Evolutionary conservation across 495 filamentous ascomycete species (phyloP).

Genomic region (Neurospora sp.): DNA sequence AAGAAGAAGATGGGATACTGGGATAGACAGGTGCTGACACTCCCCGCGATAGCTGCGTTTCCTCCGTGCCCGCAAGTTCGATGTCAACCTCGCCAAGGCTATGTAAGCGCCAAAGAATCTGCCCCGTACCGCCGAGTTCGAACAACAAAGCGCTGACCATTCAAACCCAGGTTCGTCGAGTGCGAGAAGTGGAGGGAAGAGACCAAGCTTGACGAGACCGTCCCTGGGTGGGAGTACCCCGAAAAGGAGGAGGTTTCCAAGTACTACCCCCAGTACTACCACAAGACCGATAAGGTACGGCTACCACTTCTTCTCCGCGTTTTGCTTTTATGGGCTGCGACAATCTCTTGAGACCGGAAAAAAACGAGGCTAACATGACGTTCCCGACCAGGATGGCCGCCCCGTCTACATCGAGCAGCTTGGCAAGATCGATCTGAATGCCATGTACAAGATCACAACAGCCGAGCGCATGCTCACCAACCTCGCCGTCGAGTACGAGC

Average conservation of each 20-base stretch:
- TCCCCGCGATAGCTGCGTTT: slow-evolving; percentile 57
- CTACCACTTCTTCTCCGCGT: background rate
- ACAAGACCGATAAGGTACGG: slow-evolving; percentile 92
- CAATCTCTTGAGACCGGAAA: background rate
- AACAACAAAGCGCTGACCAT: slow-evolving; percentile 12
- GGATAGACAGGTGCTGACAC: slow-evolving; percentile 8
- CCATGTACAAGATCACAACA: slow-evolving; percentile 84
- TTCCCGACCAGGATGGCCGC: slow-evolving; percentile 64
- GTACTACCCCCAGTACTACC: slow-evolving; percentile 98
- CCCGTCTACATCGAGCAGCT: slow-evolving; percentile 96
- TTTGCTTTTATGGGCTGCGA: background rate
- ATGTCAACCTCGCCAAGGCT: slow-evolving; percentile 69
- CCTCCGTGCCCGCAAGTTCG: slow-evolving; percentile 89
- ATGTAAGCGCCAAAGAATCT: slow-evolving; percentile 50
- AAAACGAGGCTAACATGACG: slow-evolving; percentile 1
- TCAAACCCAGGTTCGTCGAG: slow-evolving; percentile 64
- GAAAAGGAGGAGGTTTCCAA: slow-evolving; percentile 83
- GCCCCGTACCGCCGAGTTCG: background rate
- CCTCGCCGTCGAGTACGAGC: slow-evolving; percentile 94
- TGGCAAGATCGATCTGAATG: slow-evolving; percentile 80
- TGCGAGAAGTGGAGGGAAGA: slow-evolving; percentile 86
- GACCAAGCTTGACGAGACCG: slow-evolving; percentile 68
- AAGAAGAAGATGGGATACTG: background rate
- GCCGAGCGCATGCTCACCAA: slow-evolving; percentile 90
- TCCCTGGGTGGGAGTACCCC: slow-evolving; percentile 70